Evolutionary conservation across 495 filamentous ascomycete species (phyloP).

Genomic region (Aspergillus funiculosus): DNA sequence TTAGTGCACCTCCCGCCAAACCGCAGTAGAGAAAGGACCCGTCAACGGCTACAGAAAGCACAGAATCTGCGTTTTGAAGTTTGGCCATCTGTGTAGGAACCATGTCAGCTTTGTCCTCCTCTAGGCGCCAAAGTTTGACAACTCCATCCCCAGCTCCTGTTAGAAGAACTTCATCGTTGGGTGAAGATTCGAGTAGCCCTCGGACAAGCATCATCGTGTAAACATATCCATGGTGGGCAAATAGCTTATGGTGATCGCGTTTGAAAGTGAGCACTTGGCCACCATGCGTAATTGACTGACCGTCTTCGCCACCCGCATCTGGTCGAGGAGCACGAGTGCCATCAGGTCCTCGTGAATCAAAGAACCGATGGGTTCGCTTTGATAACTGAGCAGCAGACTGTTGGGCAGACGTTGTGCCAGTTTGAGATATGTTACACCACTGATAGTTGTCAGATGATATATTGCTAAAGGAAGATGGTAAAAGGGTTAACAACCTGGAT

Average conservation of each 20-base stretch:
- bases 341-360: conserved; percentile 82
- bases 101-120: conserved; percentile 39
- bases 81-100: conserved; percentile 52
- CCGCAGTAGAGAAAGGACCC: conserved; percentile 88
- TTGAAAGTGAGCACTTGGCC: conserved; percentile 75
- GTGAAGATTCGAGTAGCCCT: conserved; percentile 55
- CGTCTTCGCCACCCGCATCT: conserved; percentile 41
- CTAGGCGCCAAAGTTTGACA: conserved; percentile 82
- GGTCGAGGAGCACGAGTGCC: conserved; percentile 69
- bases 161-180: conserved; percentile 71
- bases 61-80: conserved; percentile 75
- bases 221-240: conserved; percentile 90
- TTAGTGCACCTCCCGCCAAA: conserved; percentile 80
- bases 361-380: conserved; percentile 83
- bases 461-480: background rate
- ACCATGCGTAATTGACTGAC: conserved; percentile 39
- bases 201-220: conserved; percentile 87
- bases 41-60: conserved; percentile 77
- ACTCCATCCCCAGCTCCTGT: conserved; percentile 91
- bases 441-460: conserved; percentile 22
- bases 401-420: conserved; percentile 50
- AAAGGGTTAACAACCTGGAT: conserved; percentile 58
- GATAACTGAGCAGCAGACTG: conserved; percentile 67
- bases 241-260: conserved; percentile 72
- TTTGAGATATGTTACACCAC: conserved; percentile 59